Conservation (phyloP, 2,329 filamentous ascomycete species). For the Fusarium temperatum region DNA sequence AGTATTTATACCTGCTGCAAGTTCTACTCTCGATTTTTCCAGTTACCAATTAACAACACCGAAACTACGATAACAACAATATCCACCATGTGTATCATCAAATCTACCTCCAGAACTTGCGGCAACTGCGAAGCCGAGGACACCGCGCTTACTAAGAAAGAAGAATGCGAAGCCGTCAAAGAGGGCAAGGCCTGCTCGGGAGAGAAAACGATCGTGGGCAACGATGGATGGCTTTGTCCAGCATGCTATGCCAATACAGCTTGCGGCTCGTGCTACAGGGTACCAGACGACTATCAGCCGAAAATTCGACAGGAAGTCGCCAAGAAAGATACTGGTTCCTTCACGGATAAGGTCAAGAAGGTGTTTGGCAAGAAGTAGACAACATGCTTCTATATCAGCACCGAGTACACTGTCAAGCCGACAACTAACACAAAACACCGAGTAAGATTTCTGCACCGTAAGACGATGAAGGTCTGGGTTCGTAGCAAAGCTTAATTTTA, state of each 20-base stretch:
- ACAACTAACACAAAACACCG: too few relatives aligned
- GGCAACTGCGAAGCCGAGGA: neutral
- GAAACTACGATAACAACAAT: neutral
- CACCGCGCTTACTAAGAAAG: neutral
- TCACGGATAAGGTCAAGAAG: neutral
- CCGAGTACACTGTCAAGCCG: neutral
- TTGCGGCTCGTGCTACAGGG: neutral
- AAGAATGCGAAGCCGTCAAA: neutral
- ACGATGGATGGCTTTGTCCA: neutral
- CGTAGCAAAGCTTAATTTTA: fast-evolving
- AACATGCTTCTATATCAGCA: neutral
- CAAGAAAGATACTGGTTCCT: neutral
- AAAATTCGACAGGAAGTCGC: neutral
- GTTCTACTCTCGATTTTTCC: neutral
- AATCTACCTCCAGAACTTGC: neutral
- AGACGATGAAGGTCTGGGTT: too few relatives aligned
- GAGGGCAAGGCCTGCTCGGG: neutral
- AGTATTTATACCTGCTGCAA: neutral
- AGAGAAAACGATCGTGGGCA: too few relatives aligned
- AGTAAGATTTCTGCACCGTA: neutral
- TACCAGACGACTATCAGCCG: neutral
- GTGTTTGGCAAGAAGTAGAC: neutral
- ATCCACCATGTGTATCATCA: neutral
- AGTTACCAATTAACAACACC: neutral
- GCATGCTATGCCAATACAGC: neutral